Percentiles rank a stretch among this genome's conserved stretches.
Evolutionary conservation across 1,139 yeast species (phyloP).

Genomic region (Neolecta irregularis): DNA sequence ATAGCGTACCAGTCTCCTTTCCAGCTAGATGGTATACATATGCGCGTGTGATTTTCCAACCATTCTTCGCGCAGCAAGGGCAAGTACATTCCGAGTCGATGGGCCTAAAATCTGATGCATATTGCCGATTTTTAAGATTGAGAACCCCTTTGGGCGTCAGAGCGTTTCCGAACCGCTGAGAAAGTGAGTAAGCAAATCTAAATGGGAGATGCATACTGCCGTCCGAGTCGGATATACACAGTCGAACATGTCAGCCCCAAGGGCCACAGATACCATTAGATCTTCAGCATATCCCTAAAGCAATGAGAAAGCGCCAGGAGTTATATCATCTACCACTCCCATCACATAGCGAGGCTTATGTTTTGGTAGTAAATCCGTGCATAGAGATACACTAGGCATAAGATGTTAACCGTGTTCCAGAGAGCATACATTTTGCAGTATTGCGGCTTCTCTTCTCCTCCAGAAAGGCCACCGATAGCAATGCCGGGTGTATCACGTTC

Average conservation of each 20-base stretch:
- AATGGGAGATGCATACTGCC: constrained; percentile 18
- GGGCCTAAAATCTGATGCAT: constrained; percentile 25
- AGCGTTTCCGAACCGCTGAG: constrained; percentile 30
- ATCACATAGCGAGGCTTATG: constrained; percentile 32
- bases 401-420: constrained; percentile 1
- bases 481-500: constrained; percentile 33
- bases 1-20: constrained; percentile 16
- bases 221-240: constrained; percentile 35
- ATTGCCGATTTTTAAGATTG: constrained; percentile 24
- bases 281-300: constrained; percentile 31
- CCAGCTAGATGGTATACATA: constrained; percentile 26
- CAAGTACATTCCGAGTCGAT: constrained; percentile 30
- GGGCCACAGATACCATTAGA: constrained; percentile 31
- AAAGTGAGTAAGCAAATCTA: constrained; percentile 1
- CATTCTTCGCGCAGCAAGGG: constrained; percentile 28
- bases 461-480: constrained; percentile 33
- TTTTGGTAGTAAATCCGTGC: constrained; percentile 30
- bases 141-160: constrained; percentile 28
- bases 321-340: constrained; percentile 24
- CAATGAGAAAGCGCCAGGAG: background rate
- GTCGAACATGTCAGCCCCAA: constrained; percentile 34
- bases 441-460: constrained; percentile 31
- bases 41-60: constrained; percentile 28
- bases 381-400: constrained; percentile 21
- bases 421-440: constrained; percentile 24